Base-by-base conservation (phyloP, 345 rosid species). In the Boechera retrofracta region DNA sequence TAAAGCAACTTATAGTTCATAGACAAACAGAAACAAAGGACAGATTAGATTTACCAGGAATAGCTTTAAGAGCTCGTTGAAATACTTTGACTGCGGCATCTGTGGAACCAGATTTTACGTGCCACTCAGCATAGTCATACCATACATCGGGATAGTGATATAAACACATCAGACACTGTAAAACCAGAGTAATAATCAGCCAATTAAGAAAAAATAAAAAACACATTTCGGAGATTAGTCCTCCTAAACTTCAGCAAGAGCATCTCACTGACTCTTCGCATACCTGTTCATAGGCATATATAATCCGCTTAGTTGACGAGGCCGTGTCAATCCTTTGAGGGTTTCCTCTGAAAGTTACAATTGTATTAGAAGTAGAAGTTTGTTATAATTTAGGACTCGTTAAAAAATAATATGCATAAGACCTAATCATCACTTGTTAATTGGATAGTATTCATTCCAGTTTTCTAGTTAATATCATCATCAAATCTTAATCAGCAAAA, bases 81-180 rank as follows among this genome's bases (percentile, higher is more conserved):
- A 85, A 94, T 53, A 94, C 95, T 90, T 90, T 94, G 79, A 88
- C 73, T 76, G 97, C 98, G 73, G 97, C 87, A 83, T 94, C 99
- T 31, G 82, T 56, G 53, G 94, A 82, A 62, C 99, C 98, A 89
- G 81, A 80, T 87, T 90, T 92, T 67, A 89, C 86, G 79, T 89
- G 93, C 98, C 99, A 94, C 15, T 84, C 88, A 69, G 97, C 98
- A 86, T 89, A 95, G 83, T 95, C 96, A 82, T 90, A 87, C 99
- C 97, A 95, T 79, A 86, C 82, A 82, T 90, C 92, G 67, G 97
- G 97, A 78, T 92, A 95, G 84, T 95, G 98, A 82, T 89, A 90
- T 71, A 95, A 83, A 83, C 90, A 92, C 98, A 92, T 92, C 79
- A 95, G 84, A 86, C 98, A 90, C 98, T 92, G 88, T 36, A 67